Conservation (phyloP, 78 protist species). For the Dictyostelium purpureum region DNA sequence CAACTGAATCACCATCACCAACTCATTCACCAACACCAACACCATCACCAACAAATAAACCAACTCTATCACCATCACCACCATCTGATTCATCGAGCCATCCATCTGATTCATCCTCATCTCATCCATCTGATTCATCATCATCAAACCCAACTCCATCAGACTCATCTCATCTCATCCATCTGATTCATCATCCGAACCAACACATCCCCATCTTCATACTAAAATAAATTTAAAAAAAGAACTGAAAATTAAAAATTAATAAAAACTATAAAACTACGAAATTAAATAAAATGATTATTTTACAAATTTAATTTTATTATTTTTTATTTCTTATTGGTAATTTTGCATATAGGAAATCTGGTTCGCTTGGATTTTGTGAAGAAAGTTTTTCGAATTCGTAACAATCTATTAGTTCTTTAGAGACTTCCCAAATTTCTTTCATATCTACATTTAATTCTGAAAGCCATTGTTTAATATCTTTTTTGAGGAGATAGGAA, state of each 20-base stretch:
- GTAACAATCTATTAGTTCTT: constrained; percentile 63
- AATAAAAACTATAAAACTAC: background rate
- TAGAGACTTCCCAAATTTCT: constrained; percentile 78
- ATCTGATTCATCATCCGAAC: background rate
- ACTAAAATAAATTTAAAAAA: background rate
- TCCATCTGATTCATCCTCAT: background rate
- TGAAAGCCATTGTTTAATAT: constrained; percentile 74
- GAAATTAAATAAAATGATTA: background rate
- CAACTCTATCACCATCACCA: background rate
- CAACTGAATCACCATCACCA: constrained; percentile 11
- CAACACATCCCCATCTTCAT: background rate
- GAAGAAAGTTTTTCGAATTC: constrained; percentile 49
- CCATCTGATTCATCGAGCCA: background rate
- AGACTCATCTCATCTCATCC: background rate
- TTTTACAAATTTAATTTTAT: background rate
- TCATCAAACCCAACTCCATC: background rate
- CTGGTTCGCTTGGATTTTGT: background rate
- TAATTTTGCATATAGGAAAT: constrained; percentile 6
- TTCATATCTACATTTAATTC: constrained; percentile 80
- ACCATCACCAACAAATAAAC: background rate
- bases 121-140: background rate
- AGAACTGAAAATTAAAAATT: background rate
- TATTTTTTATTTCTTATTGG: constrained; percentile 50
- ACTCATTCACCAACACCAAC: background rate
- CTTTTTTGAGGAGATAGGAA: constrained; percentile 26